Evolutionary conservation across 768 basidiomycete genomes (phyloP), one percentile per base, ranked within the genome.

Genomic region (Psilocybe cyanescens): DNA sequence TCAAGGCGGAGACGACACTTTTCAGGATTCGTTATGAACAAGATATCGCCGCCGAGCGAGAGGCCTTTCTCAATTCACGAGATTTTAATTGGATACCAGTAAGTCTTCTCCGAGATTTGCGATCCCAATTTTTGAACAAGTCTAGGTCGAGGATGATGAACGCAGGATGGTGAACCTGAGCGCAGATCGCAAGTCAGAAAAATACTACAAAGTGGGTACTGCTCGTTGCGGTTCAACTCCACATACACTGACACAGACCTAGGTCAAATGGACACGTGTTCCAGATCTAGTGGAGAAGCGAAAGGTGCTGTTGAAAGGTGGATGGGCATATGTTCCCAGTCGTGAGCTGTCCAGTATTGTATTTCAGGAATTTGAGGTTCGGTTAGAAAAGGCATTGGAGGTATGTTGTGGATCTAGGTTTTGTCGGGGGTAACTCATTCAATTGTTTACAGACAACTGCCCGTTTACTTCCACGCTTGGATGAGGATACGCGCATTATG

Each of bases 221-320:
- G 2, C 33, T 31, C 7, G 55, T 19, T 50, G 1, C 49, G 19
- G 48, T 45, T 31, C 7, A 33, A 51, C 9, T 14, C 16, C 48
- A 46, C 5, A 64, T 14, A 9, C 33, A 31, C 31, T 37, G 19
- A 28, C 28, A 57, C 30, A 54, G 41, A 24, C 45, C 49, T 46
- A 97, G 95, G 95, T 98, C n/a, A 89, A 85, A 73, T 99, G 97
- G 97, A 95, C 91, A 11, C 88, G 90, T 63, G 96, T 99, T 2
- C 94, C 94, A 4, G 95, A 97, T 74, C 84, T 99, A 1, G 91
- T 99, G 7, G 90, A 90, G 62, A 86, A 83, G 69, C 81, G 97
- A 17, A 83, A 81, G 48, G 93, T 98, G 1, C 86, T 93, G 62
- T 77, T 99, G 41, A 82, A 81, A 61, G 81, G 78, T 5, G 97